Conservation (phyloP, 495 filamentous ascomycete species). For the Usnea hakonensis region DNA sequence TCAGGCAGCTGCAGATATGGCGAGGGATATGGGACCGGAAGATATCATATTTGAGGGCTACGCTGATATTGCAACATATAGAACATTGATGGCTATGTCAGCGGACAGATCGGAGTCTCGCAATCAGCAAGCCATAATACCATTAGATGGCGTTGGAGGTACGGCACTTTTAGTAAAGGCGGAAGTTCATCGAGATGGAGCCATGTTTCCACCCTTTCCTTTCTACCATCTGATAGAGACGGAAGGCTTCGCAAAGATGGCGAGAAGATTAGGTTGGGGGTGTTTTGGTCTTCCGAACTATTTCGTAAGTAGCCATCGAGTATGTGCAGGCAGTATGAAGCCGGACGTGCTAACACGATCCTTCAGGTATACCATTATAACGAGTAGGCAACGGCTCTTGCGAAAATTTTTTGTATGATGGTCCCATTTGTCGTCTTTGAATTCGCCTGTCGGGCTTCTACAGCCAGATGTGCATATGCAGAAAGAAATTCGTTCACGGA, state of each 20-base stretch:
- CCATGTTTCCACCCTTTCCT: conserved; percentile 95
- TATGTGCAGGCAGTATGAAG: not conserved
- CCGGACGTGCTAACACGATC: conserved; percentile 13
- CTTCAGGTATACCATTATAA: conserved; percentile 82
- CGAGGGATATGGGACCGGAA: conserved; percentile 69
- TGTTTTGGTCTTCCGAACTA: conserved; percentile 89
- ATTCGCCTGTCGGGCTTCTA: not conserved
- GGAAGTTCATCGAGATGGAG: conserved; percentile 92
- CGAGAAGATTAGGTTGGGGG: conserved; percentile 73
- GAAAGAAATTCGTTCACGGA: conserved; percentile 2
- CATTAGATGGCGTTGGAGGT: conserved; percentile 87
- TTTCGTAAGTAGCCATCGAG: conserved; percentile 55
- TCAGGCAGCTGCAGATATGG: conserved; percentile 63
- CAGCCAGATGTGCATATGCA: conserved; percentile 9
- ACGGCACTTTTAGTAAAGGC: conserved; percentile 93
- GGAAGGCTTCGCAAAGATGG: conserved; percentile 98
- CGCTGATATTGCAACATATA: conserved; percentile 81
- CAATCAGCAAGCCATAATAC: conserved; percentile 54
- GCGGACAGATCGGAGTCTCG: conserved; percentile 41
- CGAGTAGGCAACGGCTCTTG: conserved; percentile 47
- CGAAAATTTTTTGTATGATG: not conserved
- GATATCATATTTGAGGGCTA: conserved; percentile 95
- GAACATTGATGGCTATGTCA: conserved; percentile 87
- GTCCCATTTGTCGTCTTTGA: not conserved
- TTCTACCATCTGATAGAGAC: conserved; percentile 98